A percentile compares a stretch with the other conserved stretches of the same genome.
Evolutionary conservation across 2,329 filamentous ascomycete species (phyloP).

Genomic region (Pezicula neosporulosa): DNA sequence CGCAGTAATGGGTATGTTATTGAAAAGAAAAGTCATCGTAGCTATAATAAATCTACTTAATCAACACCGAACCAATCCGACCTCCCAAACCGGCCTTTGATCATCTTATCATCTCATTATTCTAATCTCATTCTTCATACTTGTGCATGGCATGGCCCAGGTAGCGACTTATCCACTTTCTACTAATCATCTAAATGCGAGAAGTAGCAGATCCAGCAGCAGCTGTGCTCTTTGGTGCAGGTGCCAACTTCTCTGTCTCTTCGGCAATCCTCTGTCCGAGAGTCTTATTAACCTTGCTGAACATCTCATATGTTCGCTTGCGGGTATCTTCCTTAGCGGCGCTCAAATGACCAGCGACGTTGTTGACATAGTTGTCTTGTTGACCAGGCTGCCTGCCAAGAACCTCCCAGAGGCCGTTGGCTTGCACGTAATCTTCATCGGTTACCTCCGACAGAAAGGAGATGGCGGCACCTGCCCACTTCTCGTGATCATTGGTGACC

Average conservation of each 20-base stretch:
- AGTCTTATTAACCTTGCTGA: slow-evolving; percentile 48
- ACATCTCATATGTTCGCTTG: slow-evolving; percentile 58
- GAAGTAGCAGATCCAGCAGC: slow-evolving; percentile 11
- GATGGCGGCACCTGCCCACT: slow-evolving; percentile 43
- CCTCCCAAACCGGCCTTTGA: too few species aligned
- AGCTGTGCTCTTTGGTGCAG: slow-evolving; percentile 14
- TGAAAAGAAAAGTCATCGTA: too few species aligned
- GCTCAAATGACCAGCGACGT: slow-evolving; percentile 53
- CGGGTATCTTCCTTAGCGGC: slow-evolving; percentile 52
- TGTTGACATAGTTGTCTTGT: slow-evolving; percentile 58
- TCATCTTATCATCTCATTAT: too few species aligned
- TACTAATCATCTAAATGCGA: slow-evolving; percentile 6
- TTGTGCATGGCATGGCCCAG: too few species aligned
- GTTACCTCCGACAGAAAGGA: slow-evolving; percentile 39
- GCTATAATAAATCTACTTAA: too few species aligned
- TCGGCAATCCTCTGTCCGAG: slow-evolving; percentile 50
- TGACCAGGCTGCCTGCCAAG: slow-evolving; percentile 41
- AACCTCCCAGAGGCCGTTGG: slow-evolving; percentile 31
- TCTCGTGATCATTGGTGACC: slow-evolving; percentile 40
- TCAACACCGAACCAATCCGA: too few species aligned
- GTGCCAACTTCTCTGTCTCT: slow-evolving; percentile 42
- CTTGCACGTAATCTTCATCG: slow-evolving; percentile 29
- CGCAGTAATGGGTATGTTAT: too few species aligned
- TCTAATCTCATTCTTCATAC: too few species aligned
- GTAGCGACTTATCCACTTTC: too few species aligned